phyloP scores from a whole-genome alignment of 768 basidiomycete species.

The Lepiota brunneoincarnata region DNA sequence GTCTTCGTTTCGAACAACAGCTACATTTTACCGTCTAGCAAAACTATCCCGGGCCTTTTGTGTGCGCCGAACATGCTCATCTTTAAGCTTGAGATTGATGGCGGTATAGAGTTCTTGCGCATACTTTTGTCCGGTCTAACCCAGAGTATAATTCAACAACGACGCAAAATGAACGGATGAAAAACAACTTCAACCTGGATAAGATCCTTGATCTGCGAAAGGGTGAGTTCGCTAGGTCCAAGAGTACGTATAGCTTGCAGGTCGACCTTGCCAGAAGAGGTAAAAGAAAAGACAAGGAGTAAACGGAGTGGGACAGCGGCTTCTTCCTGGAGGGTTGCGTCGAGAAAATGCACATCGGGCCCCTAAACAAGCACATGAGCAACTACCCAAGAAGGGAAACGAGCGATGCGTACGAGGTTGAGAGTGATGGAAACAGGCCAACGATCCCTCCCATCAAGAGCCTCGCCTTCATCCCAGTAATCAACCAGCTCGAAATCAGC shows the following conservation, averaged over 20 bases:
- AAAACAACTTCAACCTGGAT: conserved; percentile 41
- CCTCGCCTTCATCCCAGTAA: conserved; percentile 83
- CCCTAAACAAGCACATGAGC: conserved; percentile 34
- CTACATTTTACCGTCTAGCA: conserved; percentile 18
- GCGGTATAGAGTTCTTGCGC: conserved; percentile 54
- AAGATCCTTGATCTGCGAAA: conserved; percentile 45
- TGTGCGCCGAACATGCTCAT: conserved; percentile 58
- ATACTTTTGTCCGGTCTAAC: conserved; percentile 64
- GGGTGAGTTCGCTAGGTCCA: conserved; percentile 58
- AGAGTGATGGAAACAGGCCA: conserved; percentile 82
- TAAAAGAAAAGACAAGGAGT: conserved; percentile 64
- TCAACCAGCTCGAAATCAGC: conserved; percentile 87
- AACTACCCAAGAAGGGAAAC: background rate
- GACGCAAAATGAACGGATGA: background rate
- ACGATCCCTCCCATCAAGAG: conserved; percentile 52
- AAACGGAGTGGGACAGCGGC: conserved; percentile 60
- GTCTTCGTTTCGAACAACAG: too few species aligned
- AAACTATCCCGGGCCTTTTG: conserved; percentile 60
- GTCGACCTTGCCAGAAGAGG: conserved; percentile 26
- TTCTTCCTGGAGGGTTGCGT: conserved; percentile 73
- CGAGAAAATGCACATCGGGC: conserved; percentile 63
- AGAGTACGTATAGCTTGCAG: conserved; percentile 65
- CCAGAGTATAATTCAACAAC: background rate
- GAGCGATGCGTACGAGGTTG: conserved; percentile 58
- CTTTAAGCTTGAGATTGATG: conserved; percentile 61